Percentiles rank a stretch among this genome's conserved stretches.
Conservation (phyloP, 2,329 filamentous ascomycete genomes). For the Neurospora sp. region DNA sequence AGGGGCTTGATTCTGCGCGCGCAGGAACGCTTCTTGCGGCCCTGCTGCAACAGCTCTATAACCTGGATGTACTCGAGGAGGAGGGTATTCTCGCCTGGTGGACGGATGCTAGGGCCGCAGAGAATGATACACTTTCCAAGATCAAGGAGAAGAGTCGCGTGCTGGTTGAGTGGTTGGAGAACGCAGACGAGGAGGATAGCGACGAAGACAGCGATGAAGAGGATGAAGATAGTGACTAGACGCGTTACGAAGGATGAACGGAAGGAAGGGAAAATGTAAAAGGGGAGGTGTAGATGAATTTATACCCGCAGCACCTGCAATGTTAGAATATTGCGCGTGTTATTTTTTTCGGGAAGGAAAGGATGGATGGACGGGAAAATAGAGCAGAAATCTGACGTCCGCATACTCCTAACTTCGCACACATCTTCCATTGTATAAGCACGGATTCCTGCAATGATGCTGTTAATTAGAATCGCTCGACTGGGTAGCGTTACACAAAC, state of each 20-base stretch:
- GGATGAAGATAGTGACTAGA: slow-evolving; percentile 23
- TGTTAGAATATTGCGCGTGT: not conserved
- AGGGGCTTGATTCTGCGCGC: slow-evolving; percentile 41
- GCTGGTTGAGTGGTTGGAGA: slow-evolving; percentile 76
- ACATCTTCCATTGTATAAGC: not conserved
- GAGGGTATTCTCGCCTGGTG: slow-evolving; percentile 87
- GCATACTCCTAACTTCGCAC: not conserved
- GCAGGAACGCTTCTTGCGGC: slow-evolving; percentile 61
- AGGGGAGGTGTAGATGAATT: not conserved
- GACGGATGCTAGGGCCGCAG: slow-evolving; percentile 58
- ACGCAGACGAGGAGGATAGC: slow-evolving; percentile 60
- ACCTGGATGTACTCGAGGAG: slow-evolving; percentile 76
- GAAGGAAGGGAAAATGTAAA: not conserved
- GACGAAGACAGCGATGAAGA: slow-evolving; percentile 57
- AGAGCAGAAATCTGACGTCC: not conserved
- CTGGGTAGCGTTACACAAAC: not conserved
- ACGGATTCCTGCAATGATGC: not conserved
- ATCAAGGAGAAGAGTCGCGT: slow-evolving; percentile 66
- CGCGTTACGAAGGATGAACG: not conserved
- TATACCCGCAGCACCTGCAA: not conserved
- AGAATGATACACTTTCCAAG: slow-evolving; percentile 56
- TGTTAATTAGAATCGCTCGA: not conserved
- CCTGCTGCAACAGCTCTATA: slow-evolving; percentile 74
- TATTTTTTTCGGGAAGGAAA: not conserved
- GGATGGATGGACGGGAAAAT: not conserved